Conservation (phyloP, 1,139 yeast species). For the Debaryomyces fabryi region DNA sequence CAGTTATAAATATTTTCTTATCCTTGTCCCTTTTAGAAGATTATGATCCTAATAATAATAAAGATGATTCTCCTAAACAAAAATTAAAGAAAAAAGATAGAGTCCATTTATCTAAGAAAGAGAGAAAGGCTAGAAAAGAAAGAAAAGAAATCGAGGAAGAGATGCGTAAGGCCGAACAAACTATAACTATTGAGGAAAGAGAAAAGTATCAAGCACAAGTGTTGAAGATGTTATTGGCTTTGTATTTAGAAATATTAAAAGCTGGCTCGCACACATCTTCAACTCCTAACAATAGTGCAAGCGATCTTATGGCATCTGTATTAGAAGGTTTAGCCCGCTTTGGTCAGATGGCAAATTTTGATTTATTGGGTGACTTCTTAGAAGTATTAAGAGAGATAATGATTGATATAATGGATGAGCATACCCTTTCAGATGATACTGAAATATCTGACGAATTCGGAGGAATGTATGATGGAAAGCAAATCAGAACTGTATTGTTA, state of each 20-base stretch:
- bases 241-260: constrained; percentile 78
- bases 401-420: constrained; percentile 44
- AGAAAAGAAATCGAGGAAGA: constrained; percentile 87
- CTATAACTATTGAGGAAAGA: constrained; percentile 83
- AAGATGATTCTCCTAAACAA: constrained; percentile 39
- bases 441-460: constrained; percentile 29
- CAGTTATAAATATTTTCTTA: constrained; percentile 72
- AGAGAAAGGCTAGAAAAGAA: constrained; percentile 85
- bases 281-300: constrained; percentile 52
- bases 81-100: constrained; percentile 82
- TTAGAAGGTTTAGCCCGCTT: constrained; percentile 88
- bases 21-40: constrained; percentile 77
- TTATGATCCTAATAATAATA: constrained; percentile 66
- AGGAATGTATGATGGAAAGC: constrained; percentile 36
- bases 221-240: constrained; percentile 66
- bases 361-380: constrained; percentile 86
- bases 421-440: constrained; percentile 26
- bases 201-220: constrained; percentile 85
- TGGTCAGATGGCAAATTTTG: constrained; percentile 92
- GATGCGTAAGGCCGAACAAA: constrained; percentile 81
- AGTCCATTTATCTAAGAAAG: constrained; percentile 85
- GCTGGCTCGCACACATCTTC: constrained; percentile 34
- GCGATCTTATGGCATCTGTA: constrained; percentile 72
- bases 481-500: constrained; percentile 71
- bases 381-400: constrained; percentile 85